Percentiles rank a stretch among this genome's conserved stretches.
phyloP scores from a whole-genome alignment of 225 moss, liverwort and hornwort species.

The Marchantia polymorpha region DNA sequence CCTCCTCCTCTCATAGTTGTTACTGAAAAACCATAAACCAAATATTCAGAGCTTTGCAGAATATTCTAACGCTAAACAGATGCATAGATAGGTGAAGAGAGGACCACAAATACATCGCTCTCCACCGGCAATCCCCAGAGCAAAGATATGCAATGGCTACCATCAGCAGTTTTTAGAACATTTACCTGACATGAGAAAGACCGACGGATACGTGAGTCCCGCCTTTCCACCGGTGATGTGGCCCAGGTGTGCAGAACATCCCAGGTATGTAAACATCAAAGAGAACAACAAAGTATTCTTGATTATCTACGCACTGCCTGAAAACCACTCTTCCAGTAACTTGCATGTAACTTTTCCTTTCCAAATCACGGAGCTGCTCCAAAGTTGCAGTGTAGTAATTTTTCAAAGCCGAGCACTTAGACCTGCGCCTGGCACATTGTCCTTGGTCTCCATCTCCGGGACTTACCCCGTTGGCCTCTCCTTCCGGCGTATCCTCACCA shows the following conservation, averaged over 20 bases:
- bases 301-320: conserved; percentile 28
- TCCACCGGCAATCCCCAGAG: background rate
- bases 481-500: background rate
- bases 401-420: background rate
- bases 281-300: conserved; percentile 51
- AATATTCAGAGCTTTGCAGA: background rate
- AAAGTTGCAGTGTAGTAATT: conserved; percentile 31
- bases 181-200: conserved; percentile 79
- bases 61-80: background rate
- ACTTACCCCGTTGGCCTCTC: background rate
- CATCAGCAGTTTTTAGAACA: background rate
- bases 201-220: conserved; percentile 55
- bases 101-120: background rate
- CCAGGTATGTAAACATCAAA: conserved; percentile 68
- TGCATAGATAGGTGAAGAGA: background rate
- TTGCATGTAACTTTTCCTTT: conserved; percentile 45
- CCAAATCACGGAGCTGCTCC: conserved; percentile 70
- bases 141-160: background rate
- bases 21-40: conserved; percentile 46
- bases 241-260: conserved; percentile 47
- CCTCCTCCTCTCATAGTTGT: conserved; percentile 73
- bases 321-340: conserved; percentile 62
- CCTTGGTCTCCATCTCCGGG: background rate
- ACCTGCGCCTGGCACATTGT: conserved; percentile 11
- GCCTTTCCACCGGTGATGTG: conserved; percentile 60